Conservation (phyloP, 768 basidiomycete species). For the Panaeolus papilionaceus region DNA sequence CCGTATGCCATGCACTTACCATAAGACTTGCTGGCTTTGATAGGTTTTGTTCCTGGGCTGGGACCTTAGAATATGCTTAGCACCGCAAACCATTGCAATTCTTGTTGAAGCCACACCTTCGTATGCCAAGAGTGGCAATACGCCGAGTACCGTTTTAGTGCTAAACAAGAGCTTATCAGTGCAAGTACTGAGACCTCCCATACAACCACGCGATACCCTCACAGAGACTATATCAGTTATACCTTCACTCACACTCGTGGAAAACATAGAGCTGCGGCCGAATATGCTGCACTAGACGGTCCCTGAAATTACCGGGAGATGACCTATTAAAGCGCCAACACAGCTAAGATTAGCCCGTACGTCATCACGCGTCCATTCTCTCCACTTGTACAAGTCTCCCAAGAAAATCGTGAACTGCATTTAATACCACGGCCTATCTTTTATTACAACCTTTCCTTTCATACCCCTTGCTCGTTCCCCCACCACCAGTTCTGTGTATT, state of each 20-base stretch:
- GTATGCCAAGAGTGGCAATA: neutral
- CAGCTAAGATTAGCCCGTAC: conserved; percentile 2
- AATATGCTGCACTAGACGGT: neutral
- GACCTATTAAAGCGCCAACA: conserved; percentile 6
- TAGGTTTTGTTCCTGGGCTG: neutral
- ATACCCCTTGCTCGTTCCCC: neutral
- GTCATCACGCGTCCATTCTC: conserved; percentile 12
- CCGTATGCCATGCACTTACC: neutral
- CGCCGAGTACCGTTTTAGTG: neutral
- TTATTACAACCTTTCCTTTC: neutral
- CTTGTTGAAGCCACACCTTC: neutral
- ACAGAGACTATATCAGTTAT: neutral
- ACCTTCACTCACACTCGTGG: neutral
- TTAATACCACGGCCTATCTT: neutral
- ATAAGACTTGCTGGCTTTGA: neutral
- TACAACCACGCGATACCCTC: neutral
- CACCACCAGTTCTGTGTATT: neutral
- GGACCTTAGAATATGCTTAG: neutral
- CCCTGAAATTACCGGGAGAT: neutral
- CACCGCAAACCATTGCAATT: neutral
- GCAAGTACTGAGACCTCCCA: neutral
- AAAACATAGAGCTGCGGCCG: neutral
- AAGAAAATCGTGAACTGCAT: neutral
- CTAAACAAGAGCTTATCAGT: neutral
- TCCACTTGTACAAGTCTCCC: conserved; percentile 8